A percentile compares a stretch with the other conserved stretches of the same genome.
phyloP scores from a whole-genome alignment of 805 yeast species.

The Schizosaccharomyces japonicus region DNA sequence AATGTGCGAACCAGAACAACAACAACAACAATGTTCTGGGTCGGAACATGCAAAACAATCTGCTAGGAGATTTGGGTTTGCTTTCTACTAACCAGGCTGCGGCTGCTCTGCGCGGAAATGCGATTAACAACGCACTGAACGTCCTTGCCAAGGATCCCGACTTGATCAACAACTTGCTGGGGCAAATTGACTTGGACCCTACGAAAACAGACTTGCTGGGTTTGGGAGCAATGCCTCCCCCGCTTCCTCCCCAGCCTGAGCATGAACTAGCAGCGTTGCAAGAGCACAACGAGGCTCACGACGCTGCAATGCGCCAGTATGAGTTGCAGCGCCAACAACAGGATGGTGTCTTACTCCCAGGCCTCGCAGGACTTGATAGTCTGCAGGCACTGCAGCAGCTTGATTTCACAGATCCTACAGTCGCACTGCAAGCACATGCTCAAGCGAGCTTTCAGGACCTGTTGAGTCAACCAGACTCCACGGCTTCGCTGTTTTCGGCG shows the following conservation, averaged over 20 bases:
- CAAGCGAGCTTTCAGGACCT: not conserved
- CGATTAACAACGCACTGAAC: not conserved
- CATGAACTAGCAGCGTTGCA: not conserved
- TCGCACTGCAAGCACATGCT: not conserved
- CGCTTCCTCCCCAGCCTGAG: not conserved
- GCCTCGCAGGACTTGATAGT: not conserved
- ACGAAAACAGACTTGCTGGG: not conserved
- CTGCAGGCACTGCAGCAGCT: not conserved
- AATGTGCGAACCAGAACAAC: not conserved
- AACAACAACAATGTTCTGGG: not conserved
- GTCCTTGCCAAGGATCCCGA: not conserved
- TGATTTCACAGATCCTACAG: not conserved
- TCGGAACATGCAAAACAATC: not conserved
- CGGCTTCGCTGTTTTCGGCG: not conserved
- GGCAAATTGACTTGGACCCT: slow-evolving; percentile 1
- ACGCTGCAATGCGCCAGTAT: slow-evolving; percentile 1
- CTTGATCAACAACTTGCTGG: not conserved
- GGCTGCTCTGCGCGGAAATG: not conserved
- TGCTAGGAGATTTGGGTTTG: not conserved
- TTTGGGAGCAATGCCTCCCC: not conserved
- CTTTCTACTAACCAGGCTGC: not conserved
- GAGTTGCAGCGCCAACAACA: not conserved
- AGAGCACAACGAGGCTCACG: slow-evolving; percentile 1
- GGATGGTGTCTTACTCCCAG: not conserved
- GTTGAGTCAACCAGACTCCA: not conserved